Conservation (phyloP, 495 filamentous ascomycete genomes). For the Trichocladium uniseriatum region DNA sequence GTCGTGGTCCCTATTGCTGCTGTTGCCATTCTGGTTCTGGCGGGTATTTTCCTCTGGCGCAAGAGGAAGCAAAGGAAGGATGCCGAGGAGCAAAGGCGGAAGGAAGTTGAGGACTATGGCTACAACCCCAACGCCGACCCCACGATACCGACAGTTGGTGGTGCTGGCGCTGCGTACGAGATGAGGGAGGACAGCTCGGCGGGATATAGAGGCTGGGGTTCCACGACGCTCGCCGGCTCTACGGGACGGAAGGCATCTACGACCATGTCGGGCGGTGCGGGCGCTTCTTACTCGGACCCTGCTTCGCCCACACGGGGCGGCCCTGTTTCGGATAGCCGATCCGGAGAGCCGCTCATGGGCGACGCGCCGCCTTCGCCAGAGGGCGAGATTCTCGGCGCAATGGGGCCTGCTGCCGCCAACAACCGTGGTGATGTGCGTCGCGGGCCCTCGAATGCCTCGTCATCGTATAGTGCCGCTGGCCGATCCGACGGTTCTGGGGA, state of each 20-base stretch:
- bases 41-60: conserved; percentile 74
- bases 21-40: conserved; percentile 71
- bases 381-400: conserved; percentile 56
- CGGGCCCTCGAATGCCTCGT: conserved; percentile 92
- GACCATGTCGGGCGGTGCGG: conserved; percentile 68
- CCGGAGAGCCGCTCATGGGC: conserved; percentile 56
- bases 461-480: conserved; percentile 77
- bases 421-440: conserved; percentile 68
- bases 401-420: conserved; percentile 61
- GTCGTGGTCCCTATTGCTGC: conserved; percentile 89
- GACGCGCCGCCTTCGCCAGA: conserved; percentile 52
- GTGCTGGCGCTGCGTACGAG: conserved; percentile 51
- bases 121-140: conserved; percentile 95
- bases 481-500: conserved; percentile 80
- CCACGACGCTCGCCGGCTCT: conserved; percentile 59
- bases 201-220: conserved; percentile 94
- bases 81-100: conserved; percentile 76
- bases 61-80: conserved; percentile 71
- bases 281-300: conserved; percentile 63
- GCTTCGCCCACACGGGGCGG: conserved; percentile 59
- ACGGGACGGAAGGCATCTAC: conserved; percentile 75
- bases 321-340: conserved; percentile 60
- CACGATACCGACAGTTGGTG: conserved; percentile 57
- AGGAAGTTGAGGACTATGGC: conserved; percentile 92
- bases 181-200: conserved; percentile 56